phyloP scores from a whole-genome alignment of 2,329 filamentous ascomycete species.

The Fusarium sp. region DNA sequence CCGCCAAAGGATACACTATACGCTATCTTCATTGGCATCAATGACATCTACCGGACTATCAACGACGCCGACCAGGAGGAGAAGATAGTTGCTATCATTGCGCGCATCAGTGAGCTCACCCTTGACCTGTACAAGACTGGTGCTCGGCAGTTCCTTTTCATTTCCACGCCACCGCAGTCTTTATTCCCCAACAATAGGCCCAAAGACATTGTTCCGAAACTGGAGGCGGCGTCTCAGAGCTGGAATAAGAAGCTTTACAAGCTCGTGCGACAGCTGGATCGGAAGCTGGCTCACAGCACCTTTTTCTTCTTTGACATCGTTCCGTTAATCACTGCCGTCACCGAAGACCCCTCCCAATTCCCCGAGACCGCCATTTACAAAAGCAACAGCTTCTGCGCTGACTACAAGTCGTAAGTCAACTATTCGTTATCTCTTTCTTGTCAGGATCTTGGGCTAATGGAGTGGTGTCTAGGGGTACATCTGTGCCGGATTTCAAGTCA shows the following conservation, averaged over 20 bases:
- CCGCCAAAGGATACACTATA: neutral
- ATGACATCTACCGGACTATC: neutral
- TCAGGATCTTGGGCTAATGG: no score
- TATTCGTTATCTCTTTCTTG: neutral
- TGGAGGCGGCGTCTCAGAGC: neutral
- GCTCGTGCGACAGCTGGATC: neutral
- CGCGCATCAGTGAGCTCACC: neutral
- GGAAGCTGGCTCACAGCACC: neutral
- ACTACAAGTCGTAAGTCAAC: neutral
- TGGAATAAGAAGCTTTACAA: neutral
- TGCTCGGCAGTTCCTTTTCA: neutral
- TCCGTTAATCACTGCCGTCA: neutral
- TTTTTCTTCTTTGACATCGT: neutral
- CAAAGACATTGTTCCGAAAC: neutral
- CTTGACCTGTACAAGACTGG: neutral
- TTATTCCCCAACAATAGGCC: neutral
- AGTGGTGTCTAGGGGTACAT: neutral
- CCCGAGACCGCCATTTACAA: neutral
- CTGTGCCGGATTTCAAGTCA: neutral
- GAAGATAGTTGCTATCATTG: neutral
- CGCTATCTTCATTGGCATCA: neutral
- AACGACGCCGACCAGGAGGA: neutral
- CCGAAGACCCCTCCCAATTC: neutral
- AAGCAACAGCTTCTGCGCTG: neutral
- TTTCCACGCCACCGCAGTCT: neutral